Evolutionary conservation across 345 rosid genomes (phyloP).

Genomic region (Eucalyptus erythrocorys): DNA sequence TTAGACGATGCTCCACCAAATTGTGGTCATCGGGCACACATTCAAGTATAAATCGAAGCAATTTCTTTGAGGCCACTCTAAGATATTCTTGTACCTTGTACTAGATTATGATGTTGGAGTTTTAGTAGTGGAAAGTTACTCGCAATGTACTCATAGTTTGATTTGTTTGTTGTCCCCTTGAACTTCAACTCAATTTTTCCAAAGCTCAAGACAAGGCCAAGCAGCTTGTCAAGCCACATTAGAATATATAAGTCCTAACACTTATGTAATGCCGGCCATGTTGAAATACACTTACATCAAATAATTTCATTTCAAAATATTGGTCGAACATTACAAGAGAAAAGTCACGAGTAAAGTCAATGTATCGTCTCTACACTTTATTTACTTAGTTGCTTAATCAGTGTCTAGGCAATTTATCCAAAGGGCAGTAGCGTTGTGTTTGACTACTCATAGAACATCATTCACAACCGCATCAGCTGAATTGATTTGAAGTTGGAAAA

Average conservation of each 20-base stretch:
- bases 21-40: background rate
- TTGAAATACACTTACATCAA: background rate
- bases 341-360: background rate
- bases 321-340: background rate
- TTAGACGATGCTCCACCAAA: background rate
- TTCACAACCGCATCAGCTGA: background rate
- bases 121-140: too few species aligned
- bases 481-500: background rate
- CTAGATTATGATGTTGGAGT: background rate
- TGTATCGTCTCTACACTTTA: background rate
- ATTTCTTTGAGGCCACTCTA: background rate
- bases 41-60: background rate
- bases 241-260: background rate
- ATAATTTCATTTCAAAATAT: too few species aligned
- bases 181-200: background rate
- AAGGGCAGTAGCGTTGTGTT: background rate
- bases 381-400: background rate
- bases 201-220: background rate
- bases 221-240: background rate
- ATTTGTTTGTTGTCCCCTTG: background rate
- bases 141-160: background rate
- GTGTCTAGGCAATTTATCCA: background rate
- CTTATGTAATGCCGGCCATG: background rate
- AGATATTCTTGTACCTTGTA: too few species aligned
- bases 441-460: background rate